Conservation (phyloP, 2,329 filamentous ascomycete species). For the Alternaria conjuncta region DNA sequence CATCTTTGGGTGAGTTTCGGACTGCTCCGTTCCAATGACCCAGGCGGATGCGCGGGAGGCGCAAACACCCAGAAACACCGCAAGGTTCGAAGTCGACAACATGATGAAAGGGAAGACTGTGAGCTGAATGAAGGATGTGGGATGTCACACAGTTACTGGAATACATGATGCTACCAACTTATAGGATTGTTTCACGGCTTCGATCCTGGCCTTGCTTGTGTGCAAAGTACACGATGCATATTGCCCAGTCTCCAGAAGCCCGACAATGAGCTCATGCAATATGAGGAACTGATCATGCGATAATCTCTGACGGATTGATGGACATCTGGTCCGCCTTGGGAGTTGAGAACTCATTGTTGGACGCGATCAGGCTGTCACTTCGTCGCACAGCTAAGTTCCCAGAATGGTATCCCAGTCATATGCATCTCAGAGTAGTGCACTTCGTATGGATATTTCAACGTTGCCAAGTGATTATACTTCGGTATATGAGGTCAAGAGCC, state of each 20-base stretch:
- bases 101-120: conserved; percentile 12
- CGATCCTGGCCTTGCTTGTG: background rate
- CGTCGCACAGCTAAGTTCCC: conserved; percentile 11
- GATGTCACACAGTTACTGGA: background rate
- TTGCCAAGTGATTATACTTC: conserved; percentile 28
- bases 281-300: conserved; percentile 22
- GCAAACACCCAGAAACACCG: conserved; percentile 31
- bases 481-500: conserved; percentile 26
- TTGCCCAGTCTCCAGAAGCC: conserved; percentile 11
- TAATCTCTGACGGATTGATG: conserved; percentile 23
- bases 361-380: conserved; percentile 7
- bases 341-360: conserved; percentile 1
- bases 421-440: conserved; percentile 10
- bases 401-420: conserved; percentile 5
- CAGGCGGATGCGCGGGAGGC: conserved; percentile 40
- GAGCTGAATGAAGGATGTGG: background rate
- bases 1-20: conserved; percentile 52
- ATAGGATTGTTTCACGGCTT: background rate
- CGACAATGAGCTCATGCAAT: conserved; percentile 13
- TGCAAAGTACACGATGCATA: conserved; percentile 10
- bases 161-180: background rate
- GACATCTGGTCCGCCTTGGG: conserved; percentile 21
- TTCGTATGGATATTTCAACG: background rate
- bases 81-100: conserved; percentile 27
- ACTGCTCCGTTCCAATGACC: conserved; percentile 42